Evolutionary conservation across 352 stramenopile species (phyloP).

Genomic region (Phytophthora capsici): DNA sequence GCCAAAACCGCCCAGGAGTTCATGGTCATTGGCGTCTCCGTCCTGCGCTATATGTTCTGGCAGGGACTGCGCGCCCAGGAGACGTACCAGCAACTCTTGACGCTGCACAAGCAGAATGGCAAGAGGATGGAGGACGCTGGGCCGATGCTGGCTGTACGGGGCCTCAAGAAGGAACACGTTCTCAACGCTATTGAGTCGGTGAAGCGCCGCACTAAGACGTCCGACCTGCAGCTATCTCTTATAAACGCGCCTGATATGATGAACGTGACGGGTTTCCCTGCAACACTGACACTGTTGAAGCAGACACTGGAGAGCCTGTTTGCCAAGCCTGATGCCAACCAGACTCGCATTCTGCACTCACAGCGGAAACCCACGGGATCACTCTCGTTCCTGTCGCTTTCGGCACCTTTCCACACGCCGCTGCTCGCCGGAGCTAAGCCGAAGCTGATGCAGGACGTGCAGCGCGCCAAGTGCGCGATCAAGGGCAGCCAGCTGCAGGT

Average conservation of each 20-base stretch:
- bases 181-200: constrained; percentile 57
- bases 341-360: constrained; percentile 83
- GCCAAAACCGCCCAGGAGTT: constrained; percentile 68
- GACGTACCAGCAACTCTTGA: constrained; percentile 38
- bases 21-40: constrained; percentile 43
- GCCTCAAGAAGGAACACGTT: constrained; percentile 62
- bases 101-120: constrained; percentile 37
- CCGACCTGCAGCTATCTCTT: constrained; percentile 76
- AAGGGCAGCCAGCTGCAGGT: constrained; percentile 60
- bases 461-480: constrained; percentile 50
- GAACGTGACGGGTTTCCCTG: constrained; percentile 73
- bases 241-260: constrained; percentile 70
- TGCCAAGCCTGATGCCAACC: constrained; percentile 58
- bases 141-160: constrained; percentile 79
- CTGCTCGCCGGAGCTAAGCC: constrained; percentile 51
- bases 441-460: constrained; percentile 55
- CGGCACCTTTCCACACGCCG: constrained; percentile 80
- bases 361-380: constrained; percentile 73
- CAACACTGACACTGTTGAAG: constrained; percentile 61
- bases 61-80: constrained; percentile 80
- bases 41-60: constrained; percentile 85
- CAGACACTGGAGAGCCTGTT: constrained; percentile 53
- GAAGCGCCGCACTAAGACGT: constrained; percentile 47
- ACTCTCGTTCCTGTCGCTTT: constrained; percentile 66
- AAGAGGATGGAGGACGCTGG: constrained; percentile 43